Evolutionary conservation across 352 stramenopile genomes (phyloP).

Genomic region (Globisporangium solare): DNA sequence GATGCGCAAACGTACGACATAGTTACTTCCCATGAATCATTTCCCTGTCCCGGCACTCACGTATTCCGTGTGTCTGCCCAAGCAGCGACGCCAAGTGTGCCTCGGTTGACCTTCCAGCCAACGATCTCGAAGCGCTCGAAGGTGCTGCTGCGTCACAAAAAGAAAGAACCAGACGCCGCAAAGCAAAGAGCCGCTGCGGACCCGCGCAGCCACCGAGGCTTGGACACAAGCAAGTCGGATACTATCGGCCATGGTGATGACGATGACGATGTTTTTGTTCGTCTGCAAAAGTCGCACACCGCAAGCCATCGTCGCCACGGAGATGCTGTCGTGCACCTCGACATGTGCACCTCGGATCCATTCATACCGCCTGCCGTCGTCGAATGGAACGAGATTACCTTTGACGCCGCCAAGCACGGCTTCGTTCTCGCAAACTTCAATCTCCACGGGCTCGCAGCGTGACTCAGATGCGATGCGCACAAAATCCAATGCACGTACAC

Average conservation of each 20-base stretch:
- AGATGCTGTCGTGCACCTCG: constrained; percentile 7
- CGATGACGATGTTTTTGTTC: too few species aligned
- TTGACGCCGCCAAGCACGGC: constrained; percentile 18
- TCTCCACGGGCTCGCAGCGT: constrained; percentile 14
- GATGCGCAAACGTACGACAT: constrained; percentile 13
- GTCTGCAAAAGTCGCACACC: too few species aligned
- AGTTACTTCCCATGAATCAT: too few species aligned
- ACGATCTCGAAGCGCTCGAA: constrained; percentile 42
- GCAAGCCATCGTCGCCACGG: neutral
- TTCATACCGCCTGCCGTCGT: constrained; percentile 6
- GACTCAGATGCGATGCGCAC: neutral
- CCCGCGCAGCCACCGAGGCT: neutral
- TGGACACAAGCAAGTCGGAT: neutral
- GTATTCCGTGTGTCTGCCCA: neutral
- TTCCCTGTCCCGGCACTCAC: neutral
- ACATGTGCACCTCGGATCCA: neutral
- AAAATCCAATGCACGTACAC: too few species aligned
- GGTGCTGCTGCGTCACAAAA: constrained; percentile 25
- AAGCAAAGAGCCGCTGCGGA: neutral
- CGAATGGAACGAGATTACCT: constrained; percentile 38
- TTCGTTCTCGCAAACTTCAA: constrained; percentile 55
- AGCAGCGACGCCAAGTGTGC: constrained; percentile 10
- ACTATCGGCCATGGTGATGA: too few species aligned
- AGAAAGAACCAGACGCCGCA: neutral
- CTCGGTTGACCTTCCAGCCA: constrained; percentile 30